phyloP scores from a whole-genome alignment of 371 early-diverging fungal genomes.

The Mortierella sp. region DNA sequence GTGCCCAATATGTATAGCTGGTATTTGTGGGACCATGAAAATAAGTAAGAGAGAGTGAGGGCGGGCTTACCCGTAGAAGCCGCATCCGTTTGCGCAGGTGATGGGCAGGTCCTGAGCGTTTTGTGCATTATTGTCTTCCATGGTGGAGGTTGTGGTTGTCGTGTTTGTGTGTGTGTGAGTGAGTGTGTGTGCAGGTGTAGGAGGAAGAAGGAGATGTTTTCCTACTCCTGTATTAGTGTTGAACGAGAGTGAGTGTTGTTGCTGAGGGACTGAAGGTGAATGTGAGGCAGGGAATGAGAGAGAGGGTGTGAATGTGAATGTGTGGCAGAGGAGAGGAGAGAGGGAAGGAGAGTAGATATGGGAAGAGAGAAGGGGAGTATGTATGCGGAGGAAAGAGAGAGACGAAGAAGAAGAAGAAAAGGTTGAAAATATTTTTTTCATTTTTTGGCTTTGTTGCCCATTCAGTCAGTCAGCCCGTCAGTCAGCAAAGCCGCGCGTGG shows the following conservation, averaged over 20 bases:
- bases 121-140: slow-evolving; percentile 72
- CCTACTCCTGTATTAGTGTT: neutral
- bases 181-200: neutral
- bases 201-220: neutral
- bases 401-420: neutral
- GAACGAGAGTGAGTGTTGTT: neutral
- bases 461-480: neutral
- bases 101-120: slow-evolving; percentile 63
- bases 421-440: neutral
- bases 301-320: neutral
- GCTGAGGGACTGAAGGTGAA: neutral
- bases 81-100: slow-evolving; percentile 75
- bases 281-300: neutral
- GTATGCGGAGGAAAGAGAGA: too few relatives aligned
- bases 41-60: neutral
- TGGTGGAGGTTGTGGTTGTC: slow-evolving; percentile 10
- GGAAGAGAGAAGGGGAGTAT: neutral
- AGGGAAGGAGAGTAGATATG: neutral
- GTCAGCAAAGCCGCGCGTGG: neutral
- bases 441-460: neutral
- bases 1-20: too few relatives aligned
- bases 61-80: slow-evolving; percentile 70
- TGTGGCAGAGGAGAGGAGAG: neutral
- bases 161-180: neutral
- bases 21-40: neutral